Evolutionary conservation across 345 rosid genomes (phyloP).

Genomic region (Salix arbutifolia): DNA sequence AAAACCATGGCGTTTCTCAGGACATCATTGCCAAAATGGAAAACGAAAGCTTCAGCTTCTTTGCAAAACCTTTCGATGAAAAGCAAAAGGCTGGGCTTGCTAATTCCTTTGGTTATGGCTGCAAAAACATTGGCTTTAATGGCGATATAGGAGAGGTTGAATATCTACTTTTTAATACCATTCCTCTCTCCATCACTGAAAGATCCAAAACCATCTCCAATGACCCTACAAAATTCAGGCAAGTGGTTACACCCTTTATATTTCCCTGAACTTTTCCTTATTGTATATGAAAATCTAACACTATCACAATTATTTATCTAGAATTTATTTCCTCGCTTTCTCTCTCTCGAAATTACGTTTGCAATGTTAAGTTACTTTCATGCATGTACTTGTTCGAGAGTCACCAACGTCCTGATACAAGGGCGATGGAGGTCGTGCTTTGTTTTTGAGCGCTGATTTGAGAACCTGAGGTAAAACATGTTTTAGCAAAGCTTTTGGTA

Average conservation of each 20-base stretch:
- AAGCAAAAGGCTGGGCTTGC: conserved; percentile 28
- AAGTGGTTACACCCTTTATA: background rate
- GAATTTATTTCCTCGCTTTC: background rate
- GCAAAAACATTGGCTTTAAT: conserved; percentile 34
- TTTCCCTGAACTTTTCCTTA: background rate
- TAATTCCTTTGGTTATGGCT: conserved; percentile 35
- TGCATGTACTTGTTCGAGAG: background rate
- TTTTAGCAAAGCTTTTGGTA: background rate
- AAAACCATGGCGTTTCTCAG: conserved; percentile 29
- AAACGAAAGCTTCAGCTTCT: conserved; percentile 20
- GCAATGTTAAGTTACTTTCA: background rate
- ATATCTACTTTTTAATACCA: conserved; percentile 26
- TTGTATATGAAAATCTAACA: background rate
- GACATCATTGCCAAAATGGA: conserved; percentile 20
- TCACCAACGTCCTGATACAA: background rate
- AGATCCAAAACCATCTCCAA: conserved; percentile 20
- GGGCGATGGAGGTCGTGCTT: background rate
- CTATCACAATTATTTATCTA: background rate
- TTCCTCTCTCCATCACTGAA: conserved; percentile 22
- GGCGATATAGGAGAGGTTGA: conserved; percentile 38
- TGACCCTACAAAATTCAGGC: conserved; percentile 27
- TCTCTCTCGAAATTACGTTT: background rate
- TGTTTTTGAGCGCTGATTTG: background rate
- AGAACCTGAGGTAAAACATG: background rate
- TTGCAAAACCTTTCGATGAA: conserved; percentile 17